Base-by-base conservation (phyloP, 257 asterid species). In the Galeopsis tetrahit region DNA sequence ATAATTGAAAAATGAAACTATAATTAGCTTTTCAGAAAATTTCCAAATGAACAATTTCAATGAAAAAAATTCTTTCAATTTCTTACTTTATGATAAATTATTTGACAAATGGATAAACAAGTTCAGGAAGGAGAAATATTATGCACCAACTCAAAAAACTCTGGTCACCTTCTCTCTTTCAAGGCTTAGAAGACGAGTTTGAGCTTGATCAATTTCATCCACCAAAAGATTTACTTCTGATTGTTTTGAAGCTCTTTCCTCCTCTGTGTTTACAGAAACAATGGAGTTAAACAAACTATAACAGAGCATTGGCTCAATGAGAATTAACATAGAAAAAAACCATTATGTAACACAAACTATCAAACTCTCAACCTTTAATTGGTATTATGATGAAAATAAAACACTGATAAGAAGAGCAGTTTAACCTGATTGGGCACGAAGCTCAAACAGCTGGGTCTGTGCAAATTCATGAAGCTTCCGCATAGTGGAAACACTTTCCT, bases 121-220 rank as follows among this genome's bases (percentile, higher is more conserved):
- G 70, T 46, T 63, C 42, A 59, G 74, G 52, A 51, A 17, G 57
- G 34, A 48, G 42, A 72, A 77, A 68, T 63, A 58, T 17, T 58
- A 48, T 76, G 56, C 70, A 77, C 55, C 59, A 61, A 59, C 69
- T 44, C 39, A 74, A 60, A 61, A 74, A 70, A 6, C 31, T 10
- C 40, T 34, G 67, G 78, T 76, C 53, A 92, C 99, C 99, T 92
- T 95, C 81, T 95, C 97, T 83, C 99, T 95, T 76, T 95, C 98
- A 60, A 95, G 99, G 80, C 97, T 88, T 72, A 81, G 79, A 69
- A 95, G 99, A 75, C 97, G 97, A 75, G 92, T 73, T 80, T 95
- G 99, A 73, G 99, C 99, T 51, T 92, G 90, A 68, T 95, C 99
- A 80, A 95, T 93, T 87, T 95, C 99, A 83, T 95, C 96, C 97